Base-by-base conservation (phyloP, 495 filamentous ascomycete genomes). In the Neurospora sp. region DNA sequence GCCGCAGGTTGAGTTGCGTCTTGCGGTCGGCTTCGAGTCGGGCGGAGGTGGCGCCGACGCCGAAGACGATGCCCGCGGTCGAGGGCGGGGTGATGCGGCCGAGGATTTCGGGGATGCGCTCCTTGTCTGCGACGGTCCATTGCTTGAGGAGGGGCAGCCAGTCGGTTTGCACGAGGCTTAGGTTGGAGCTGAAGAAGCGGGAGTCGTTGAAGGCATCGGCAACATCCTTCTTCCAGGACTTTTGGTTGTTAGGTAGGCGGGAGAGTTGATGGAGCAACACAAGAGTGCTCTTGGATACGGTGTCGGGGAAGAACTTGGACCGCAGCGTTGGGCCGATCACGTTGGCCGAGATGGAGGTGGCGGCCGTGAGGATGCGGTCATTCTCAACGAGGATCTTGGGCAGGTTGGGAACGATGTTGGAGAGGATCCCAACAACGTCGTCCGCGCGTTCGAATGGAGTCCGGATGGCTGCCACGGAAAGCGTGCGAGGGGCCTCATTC, bases 61-160 rank as follows among this genome's bases (percentile, higher is more conserved):
- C 96, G 75, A 99, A 99, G 80, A 99, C 93, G 72, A 98, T 97
- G 18, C 96, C 96, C 0, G 96, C 96, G n/a, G 96, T 92, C 18
- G 93, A 93, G 10, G 96, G 96, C 4, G 94, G 87, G 7, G 92
- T 90, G 42, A 98, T 85, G 37, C 94, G 90, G 46, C 87, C 85
- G 16, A 98, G 80, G 4, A 97, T 82, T 72, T 98, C 96, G 2
- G 89, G 83, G 81, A 99, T 88, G 23, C 93, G 89, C 73, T 98
- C 96, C 79, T 96, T 97, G 77, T 99, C 96, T 20, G 86, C 87
- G 18, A 95, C 81, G 18, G 90, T 85, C 91, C 93, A 96, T 78
- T 97, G 92, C 59, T 89, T 90, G 27, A 98, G 80, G 18, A 99
- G 85, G 3, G 90, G 90, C 76, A 97, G 86, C 96, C 95, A 98